These are phyloP conservation scores for Citrus trifoliata DNA, from an alignment of 345 rosid species.

Conservation along the genomic window DNA sequence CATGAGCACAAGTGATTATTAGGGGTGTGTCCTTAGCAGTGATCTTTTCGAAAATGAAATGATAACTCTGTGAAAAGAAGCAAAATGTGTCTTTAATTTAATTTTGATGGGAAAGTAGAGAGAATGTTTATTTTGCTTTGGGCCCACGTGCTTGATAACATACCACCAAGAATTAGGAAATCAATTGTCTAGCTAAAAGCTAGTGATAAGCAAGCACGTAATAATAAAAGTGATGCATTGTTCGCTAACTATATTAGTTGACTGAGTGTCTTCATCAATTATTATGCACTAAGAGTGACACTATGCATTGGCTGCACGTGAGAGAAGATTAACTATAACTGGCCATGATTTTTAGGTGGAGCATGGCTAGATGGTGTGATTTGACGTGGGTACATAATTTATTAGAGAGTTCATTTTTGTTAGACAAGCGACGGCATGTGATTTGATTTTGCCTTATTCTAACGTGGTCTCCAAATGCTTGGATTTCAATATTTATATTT, in stretches of 20 bases:
- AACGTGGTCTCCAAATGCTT: too few relatives aligned
- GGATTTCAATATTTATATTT: too few relatives aligned
- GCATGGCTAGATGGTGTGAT: not conserved
- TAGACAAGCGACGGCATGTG: not conserved
- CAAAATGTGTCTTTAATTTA: not conserved
- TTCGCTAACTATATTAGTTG: not conserved
- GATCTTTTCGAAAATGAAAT: not conserved
- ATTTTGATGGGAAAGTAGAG: not conserved
- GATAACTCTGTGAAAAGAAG: not conserved
- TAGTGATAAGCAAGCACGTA: not conserved
- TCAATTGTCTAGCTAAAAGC: not conserved
- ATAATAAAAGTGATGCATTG: not conserved
- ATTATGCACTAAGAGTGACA: not conserved
- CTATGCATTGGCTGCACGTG: not conserved
- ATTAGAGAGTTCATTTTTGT: fast-evolving
- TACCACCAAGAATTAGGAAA: not conserved
- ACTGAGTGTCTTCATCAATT: not conserved
- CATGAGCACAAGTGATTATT: not conserved
- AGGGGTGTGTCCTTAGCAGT: not conserved
- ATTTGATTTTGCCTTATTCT: too few relatives aligned
- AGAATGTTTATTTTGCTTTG: not conserved
- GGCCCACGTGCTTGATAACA: not conserved
- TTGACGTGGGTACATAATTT: not conserved
- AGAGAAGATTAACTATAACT: not conserved
- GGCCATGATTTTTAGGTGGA: not conserved